Base-by-base conservation (phyloP, 2,329 filamentous ascomycete species). In the Aquanectria penicillioides region DNA sequence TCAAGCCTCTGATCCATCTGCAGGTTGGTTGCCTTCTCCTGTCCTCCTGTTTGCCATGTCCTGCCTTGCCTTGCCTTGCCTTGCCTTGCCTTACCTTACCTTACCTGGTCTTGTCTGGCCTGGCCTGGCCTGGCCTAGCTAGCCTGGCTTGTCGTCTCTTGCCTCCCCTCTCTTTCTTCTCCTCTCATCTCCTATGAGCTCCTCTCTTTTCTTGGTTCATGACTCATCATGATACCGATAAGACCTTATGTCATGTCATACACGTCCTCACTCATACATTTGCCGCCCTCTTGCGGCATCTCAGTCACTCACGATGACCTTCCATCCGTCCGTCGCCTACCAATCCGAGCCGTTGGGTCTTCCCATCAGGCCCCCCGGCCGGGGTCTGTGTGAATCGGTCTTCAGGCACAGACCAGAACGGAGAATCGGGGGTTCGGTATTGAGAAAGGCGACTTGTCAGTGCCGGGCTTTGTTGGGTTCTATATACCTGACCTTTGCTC, bases 401-500 rank as follows among this genome's bases (percentile, higher is more conserved):
- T 18, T 25, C 23, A 47, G 9, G 38, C 33, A 38, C 53, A 28
- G 13, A 36, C 29, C 12, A 8, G n/a, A 25, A 28, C 40, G 22
- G 25, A 29, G 7, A 15, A 17, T 36, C 23, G 10, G 33, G 23
- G 23, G 12, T 20, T 48, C 33, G 20, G 29, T 53, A 25, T 58
- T 41, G 41, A 59, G 34, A 49, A 44, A 57, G 61, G 56, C 40
- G 28, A 49, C 57, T 69, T 55, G 64, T 68, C 64, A 68, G 62
- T 66, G 46, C 62, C 60, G 51, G 58, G 60, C 55, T 68, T 56
- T 61, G 60, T 63, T 69, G 37, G 49, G 58, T 54, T 66, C 59
- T 69, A 68, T 68, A 64, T 63, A 66, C 58, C 63, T 61, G 58
- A 50, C 48, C 57, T 55, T 25, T 46, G 40, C 57, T 59, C 59